Percentiles rank a stretch among this genome's conserved stretches.
These are phyloP conservation scores for Berberis thunbergii DNA, from an alignment of 164 flowering plant genomes.

Conservation along the genomic window DNA sequence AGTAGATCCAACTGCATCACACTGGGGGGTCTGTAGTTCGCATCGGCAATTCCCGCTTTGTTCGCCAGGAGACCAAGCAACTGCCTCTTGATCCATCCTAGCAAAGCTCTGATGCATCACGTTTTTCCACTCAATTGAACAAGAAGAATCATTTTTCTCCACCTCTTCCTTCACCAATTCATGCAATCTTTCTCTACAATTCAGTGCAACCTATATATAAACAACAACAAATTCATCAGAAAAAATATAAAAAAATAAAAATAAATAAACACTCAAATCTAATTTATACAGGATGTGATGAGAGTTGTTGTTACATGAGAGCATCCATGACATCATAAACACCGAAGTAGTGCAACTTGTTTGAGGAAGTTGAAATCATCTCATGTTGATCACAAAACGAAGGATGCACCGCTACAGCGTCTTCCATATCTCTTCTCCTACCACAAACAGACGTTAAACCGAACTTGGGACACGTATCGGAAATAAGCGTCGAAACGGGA, in stretches of 20 bases:
- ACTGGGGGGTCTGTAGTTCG: too few species aligned
- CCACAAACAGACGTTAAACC: slow-evolving; percentile 64
- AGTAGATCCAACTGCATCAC: slow-evolving; percentile 66
- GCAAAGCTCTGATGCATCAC: too few species aligned
- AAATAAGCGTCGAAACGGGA: too few species aligned
- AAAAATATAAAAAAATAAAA: neutral
- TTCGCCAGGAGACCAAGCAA: too few species aligned
- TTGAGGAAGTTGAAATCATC: slow-evolving; percentile 24
- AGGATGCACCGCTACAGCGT: slow-evolving; percentile 58
- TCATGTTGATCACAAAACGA: slow-evolving; percentile 32
- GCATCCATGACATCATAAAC: slow-evolving; percentile 93
- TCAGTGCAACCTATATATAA: neutral
- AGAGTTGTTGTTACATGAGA: slow-evolving; percentile 33
- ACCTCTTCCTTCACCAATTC: slow-evolving; percentile 59
- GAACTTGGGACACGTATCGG: too few species aligned
- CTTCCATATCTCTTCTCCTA: slow-evolving; percentile 91
- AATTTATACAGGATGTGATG: neutral
- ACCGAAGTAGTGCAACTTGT: slow-evolving; percentile 63
- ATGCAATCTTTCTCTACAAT: slow-evolving; percentile 31
- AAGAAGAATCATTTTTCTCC: slow-evolving; percentile 27
- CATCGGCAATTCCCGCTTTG: too few species aligned
- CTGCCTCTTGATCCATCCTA: too few species aligned
- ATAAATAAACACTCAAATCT: neutral
- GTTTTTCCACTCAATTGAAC: slow-evolving; percentile 56
- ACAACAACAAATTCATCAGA: neutral